Evolutionary conservation across 2,329 filamentous ascomycete species (phyloP).

Genomic region (Neoarthrinium moseri): DNA sequence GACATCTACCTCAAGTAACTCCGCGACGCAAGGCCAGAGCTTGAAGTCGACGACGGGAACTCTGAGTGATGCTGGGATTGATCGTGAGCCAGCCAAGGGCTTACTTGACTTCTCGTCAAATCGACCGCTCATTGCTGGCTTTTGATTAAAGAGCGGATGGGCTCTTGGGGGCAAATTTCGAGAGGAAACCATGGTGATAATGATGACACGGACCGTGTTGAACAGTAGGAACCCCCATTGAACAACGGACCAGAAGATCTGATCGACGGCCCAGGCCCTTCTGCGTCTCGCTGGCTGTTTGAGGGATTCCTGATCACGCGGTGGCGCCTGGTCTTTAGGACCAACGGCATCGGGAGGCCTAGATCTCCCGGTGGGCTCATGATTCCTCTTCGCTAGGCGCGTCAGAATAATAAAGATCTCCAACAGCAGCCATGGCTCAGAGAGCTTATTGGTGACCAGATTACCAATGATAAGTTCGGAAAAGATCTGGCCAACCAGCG

Average conservation of each 20-base stretch:
- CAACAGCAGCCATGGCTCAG: constrained; percentile 87
- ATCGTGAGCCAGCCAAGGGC: constrained; percentile 15
- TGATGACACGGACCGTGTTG: constrained; percentile 64
- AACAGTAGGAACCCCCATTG: constrained; percentile 56
- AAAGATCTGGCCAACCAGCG: constrained; percentile 82
- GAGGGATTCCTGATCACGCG: background rate
- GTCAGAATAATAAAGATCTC: constrained; percentile 75
- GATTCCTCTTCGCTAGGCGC: constrained; percentile 30
- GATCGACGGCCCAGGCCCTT: constrained; percentile 38
- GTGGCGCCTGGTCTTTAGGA: background rate
- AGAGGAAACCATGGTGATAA: constrained; percentile 64
- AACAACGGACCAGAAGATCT: constrained; percentile 55
- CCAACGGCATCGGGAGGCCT: background rate
- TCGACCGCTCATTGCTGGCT: constrained; percentile 21
- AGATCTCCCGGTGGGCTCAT: background rate
- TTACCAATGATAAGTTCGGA: constrained; percentile 88
- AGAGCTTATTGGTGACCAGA: constrained; percentile 74
- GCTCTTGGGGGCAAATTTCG: constrained; percentile 62
- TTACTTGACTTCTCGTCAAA: constrained; percentile 19
- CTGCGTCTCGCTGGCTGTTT: constrained; percentile 10
- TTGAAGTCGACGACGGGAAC: constrained; percentile 74
- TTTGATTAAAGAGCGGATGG: constrained; percentile 17
- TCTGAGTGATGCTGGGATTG: constrained; percentile 30
- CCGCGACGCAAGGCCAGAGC: constrained; percentile 71
- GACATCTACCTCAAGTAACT: constrained; percentile 68